These are phyloP conservation scores for Aspergillus clavatus DNA, from an alignment of 2,329 filamentous ascomycete genomes.

Conservation along the genomic window DNA sequence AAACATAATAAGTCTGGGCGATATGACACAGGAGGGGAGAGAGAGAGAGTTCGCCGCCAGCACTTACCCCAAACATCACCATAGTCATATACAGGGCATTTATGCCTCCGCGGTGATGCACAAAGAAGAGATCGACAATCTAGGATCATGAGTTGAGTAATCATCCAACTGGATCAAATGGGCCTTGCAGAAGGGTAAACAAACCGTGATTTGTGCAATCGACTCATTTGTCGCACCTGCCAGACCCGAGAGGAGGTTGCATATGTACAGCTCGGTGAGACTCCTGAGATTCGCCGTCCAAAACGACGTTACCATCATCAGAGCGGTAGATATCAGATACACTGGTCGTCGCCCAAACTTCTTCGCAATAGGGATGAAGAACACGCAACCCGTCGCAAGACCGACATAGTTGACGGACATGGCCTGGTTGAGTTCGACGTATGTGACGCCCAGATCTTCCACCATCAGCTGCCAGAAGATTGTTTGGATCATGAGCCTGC, in stretches of 20 bases:
- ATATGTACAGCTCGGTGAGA: slow-evolving; percentile 39
- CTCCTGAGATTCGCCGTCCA: slow-evolving; percentile 43
- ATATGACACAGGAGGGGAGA: too few relatives aligned
- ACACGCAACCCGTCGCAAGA: slow-evolving; percentile 41
- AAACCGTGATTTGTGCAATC: slow-evolving; percentile 38
- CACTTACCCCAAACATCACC: slow-evolving; percentile 33
- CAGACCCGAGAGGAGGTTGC: slow-evolving; percentile 39
- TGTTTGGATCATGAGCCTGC: slow-evolving; percentile 35
- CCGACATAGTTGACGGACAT: slow-evolving; percentile 45
- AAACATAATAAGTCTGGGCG: too few relatives aligned
- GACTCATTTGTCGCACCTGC: slow-evolving; percentile 38
- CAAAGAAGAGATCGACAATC: slow-evolving; percentile 48
- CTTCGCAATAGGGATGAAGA: slow-evolving; percentile 46
- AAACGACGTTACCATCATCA: slow-evolving; percentile 34
- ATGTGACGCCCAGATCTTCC: slow-evolving; percentile 41
- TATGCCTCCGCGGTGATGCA: slow-evolving; percentile 48
- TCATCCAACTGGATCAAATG: too few relatives aligned
- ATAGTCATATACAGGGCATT: slow-evolving; percentile 48
- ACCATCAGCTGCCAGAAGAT: slow-evolving; percentile 47
- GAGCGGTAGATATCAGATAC: slow-evolving; percentile 39
- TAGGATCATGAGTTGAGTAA: slow-evolving; percentile 15
- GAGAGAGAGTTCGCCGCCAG: too few relatives aligned
- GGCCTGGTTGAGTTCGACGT: slow-evolving; percentile 41
- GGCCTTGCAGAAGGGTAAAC: too few relatives aligned
- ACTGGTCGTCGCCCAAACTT: slow-evolving; percentile 45